These are phyloP conservation scores for Jacaranda mimosifolia DNA, from an alignment of 257 asterid species.

Conservation along the genomic window DNA sequence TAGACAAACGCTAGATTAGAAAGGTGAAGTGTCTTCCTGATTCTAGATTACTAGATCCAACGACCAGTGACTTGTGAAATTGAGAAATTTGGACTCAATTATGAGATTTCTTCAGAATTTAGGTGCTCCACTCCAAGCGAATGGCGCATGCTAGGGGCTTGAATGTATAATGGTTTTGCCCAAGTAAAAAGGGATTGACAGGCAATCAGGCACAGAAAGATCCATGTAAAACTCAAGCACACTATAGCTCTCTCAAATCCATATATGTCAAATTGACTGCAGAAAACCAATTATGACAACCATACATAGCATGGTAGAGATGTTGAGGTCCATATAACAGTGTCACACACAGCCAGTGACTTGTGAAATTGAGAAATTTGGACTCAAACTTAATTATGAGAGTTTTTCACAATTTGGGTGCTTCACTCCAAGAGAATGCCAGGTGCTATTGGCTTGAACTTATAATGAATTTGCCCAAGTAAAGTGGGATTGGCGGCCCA, in stretches of 20 bases:
- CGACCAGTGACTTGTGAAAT: neutral
- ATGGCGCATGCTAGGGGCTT: neutral
- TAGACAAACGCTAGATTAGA: neutral
- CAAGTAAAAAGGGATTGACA: too few relatives aligned
- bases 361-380: too few relatives aligned
- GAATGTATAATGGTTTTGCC: neutral
- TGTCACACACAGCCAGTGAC: neutral
- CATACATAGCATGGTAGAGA: conserved; percentile 12
- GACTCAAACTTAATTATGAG: too few relatives aligned
- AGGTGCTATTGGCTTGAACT: neutral
- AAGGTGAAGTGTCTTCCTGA: conserved; percentile 6
- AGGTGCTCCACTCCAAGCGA: conserved; percentile 16
- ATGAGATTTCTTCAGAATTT: neutral
- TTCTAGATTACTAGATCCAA: conserved; percentile 18
- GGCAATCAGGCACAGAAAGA: too few relatives aligned
- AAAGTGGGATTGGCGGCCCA: conserved; percentile 2
- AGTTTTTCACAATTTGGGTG: too few relatives aligned
- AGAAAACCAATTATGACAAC: conserved; percentile 6
- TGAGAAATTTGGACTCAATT: neutral
- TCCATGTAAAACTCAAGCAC: neutral
- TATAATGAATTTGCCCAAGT: neutral
- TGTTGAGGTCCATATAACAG: conserved; percentile 17
- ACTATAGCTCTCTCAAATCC: conserved; percentile 15
- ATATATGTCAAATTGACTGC: conserved; percentile 8
- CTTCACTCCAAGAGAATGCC: too few relatives aligned